Base-by-base conservation (phyloP, 352 stramenopile species). In the Pythium apleroticum region DNA sequence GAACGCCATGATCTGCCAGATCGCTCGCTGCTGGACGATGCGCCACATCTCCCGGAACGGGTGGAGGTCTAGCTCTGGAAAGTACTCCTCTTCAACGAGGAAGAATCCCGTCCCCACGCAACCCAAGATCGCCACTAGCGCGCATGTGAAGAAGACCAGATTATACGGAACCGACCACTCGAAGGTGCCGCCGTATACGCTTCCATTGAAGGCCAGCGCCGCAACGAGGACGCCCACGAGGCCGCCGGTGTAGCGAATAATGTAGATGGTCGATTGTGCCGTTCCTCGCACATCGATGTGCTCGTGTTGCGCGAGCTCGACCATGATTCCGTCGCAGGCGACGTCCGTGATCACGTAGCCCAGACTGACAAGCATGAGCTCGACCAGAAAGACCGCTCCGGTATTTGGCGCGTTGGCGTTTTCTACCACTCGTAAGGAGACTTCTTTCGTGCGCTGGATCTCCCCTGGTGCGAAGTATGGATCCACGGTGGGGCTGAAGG, bases 291-390 rank as follows among this genome's bases (percentile, higher is more conserved):
- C 66, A 24, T 87, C 78, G 10, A 89, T 81, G 19, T 81, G 78
- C 46, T 92, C 81, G 45, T 86, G 75, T 63, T 90, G 84, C 24
- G 84, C 81, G 37, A 88, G 74, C 37, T 89, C 81, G 53, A 90
- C 80, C 73, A 92, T 86, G 52, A 90, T 70, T 4, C 77, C 81
- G 49, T 92, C 81, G 27, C 75, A 86, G 3, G 79, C 77, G 19
- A 90, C 80, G 52, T 88, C 84, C 2, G 80, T 78, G 57, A 90
- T 88, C 27, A 90, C 80, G 54, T 88, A 88, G 31, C 78, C 79
- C 0, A 88, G 65, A 24, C 77, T 84, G 17, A 87, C 80, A 0
- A 90, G 46, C 52, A 86, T 73, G 27, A 90, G 69, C n/a, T 81
- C 65, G 11, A 91, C 49, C 3, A 91, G 65, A 60, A 87, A 94